Conservation (phyloP, 352 stramenopile genomes). For the Globisporangium okanoganense region DNA sequence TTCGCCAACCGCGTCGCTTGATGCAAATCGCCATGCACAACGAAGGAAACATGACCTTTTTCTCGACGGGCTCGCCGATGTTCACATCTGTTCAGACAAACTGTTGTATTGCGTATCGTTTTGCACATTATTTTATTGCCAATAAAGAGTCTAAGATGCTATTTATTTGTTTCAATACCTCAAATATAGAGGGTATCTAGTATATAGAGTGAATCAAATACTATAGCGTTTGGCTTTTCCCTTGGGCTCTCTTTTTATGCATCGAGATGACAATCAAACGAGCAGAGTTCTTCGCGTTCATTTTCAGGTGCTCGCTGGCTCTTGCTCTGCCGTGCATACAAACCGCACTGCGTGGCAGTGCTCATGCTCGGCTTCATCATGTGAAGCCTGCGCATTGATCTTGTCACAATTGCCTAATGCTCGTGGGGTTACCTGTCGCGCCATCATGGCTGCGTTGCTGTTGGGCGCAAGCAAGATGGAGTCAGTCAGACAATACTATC, state of each 20-base stretch:
- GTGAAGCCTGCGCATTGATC: too few species aligned
- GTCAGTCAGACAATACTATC: too few species aligned
- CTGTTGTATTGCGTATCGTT: neutral
- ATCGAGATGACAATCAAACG: conserved; percentile 1
- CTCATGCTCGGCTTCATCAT: neutral
- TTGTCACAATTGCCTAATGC: too few species aligned
- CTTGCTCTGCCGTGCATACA: neutral
- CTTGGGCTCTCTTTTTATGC: neutral
- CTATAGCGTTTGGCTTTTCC: neutral
- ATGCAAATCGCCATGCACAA: conserved; percentile 2
- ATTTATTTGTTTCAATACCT: too few species aligned
- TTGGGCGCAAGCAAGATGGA: neutral
- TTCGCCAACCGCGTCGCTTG: neutral
- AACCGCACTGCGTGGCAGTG: too few species aligned
- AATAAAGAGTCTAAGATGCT: too few species aligned
- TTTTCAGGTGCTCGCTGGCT: neutral
- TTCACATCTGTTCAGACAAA: neutral
- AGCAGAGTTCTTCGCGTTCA: neutral
- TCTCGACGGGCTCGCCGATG: too few species aligned
- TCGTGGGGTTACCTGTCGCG: neutral
- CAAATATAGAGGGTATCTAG: too few species aligned
- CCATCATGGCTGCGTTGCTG: neutral
- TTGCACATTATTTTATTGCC: too few species aligned
- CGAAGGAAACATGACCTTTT: too few species aligned
- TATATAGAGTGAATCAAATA: too few species aligned